These are phyloP conservation scores for Sideroxylon spinosum DNA, from an alignment of 179 eudicot genomes.

Conservation along the genomic window DNA sequence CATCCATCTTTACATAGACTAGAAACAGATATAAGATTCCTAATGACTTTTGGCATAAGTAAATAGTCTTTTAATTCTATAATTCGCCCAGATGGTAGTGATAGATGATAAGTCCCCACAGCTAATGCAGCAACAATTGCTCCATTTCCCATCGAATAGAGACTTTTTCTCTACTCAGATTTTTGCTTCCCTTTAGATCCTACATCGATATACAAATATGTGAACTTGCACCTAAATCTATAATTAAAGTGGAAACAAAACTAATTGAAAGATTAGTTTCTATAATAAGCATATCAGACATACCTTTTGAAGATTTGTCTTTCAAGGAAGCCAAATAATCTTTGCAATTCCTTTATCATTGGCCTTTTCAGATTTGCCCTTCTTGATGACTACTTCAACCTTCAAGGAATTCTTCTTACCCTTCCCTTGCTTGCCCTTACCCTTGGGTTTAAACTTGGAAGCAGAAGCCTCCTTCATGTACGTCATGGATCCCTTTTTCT, in stretches of 20 bases:
- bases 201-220: not conserved
- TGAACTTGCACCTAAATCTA: not conserved
- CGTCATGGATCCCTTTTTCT: not conserved
- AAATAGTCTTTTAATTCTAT: not conserved
- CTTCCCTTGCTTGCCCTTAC: not conserved
- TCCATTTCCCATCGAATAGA: not conserved
- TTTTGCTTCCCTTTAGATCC: not conserved
- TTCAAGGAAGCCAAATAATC: not conserved
- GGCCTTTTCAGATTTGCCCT: not conserved
- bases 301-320: not conserved
- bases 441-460: not conserved
- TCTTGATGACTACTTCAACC: not conserved
- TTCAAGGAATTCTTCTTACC: not conserved
- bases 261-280: not conserved
- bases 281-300: not conserved
- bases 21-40: not conserved
- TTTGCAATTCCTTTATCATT: too few species aligned
- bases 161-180: not conserved
- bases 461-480: not conserved
- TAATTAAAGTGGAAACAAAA: not conserved
- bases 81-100: not conserved
- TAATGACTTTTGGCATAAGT: not conserved
- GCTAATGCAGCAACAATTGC: not conserved
- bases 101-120: not conserved
- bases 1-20: not conserved